A percentile compares a stretch with the other conserved stretches of the same genome.
phyloP scores from a whole-genome alignment of 148 eudicot species.

The Linanthus parryae region DNA sequence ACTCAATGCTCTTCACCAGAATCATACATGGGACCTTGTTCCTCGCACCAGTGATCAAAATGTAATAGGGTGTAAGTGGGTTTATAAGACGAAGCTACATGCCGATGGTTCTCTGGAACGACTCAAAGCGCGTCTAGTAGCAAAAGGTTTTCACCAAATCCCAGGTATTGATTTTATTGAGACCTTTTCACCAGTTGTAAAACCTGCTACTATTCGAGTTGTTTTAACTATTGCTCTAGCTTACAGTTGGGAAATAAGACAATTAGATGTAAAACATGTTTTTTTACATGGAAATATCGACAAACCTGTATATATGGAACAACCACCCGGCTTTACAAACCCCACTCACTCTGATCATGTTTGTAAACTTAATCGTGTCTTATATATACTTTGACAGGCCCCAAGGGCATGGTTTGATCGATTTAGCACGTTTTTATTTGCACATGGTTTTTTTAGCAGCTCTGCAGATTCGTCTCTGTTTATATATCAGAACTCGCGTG shows the following conservation, averaged over 20 bases:
- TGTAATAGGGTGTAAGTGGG: conserved; percentile 18
- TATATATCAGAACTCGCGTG: not conserved
- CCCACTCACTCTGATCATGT: not conserved
- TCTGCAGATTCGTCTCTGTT: not conserved
- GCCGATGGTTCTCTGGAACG: conserved; percentile 15
- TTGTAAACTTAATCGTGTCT: not conserved
- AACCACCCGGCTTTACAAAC: not conserved
- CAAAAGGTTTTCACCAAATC: conserved; percentile 11
- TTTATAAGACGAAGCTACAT: not conserved
- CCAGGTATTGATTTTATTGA: conserved; percentile 19
- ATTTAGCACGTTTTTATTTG: not conserved
- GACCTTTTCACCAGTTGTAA: conserved; percentile 13
- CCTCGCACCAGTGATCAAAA: conserved; percentile 4
- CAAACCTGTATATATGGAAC: conserved; percentile 1
- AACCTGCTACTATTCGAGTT: conserved; percentile 8
- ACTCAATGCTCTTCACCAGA: too few relatives aligned
- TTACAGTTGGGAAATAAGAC: not conserved
- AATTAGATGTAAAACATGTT: not conserved
- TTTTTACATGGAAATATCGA: conserved; percentile 12
- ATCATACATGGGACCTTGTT: conserved; percentile 16
- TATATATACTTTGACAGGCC: not conserved
- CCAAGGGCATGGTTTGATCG: conserved; percentile 1
- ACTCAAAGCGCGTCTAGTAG: conserved; percentile 14
- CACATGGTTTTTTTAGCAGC: not conserved
- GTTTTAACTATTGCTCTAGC: not conserved